These are phyloP conservation scores for Groenewaldozyma salmanticensis DNA, from an alignment of 805 yeast species.

Conservation along the genomic window DNA sequence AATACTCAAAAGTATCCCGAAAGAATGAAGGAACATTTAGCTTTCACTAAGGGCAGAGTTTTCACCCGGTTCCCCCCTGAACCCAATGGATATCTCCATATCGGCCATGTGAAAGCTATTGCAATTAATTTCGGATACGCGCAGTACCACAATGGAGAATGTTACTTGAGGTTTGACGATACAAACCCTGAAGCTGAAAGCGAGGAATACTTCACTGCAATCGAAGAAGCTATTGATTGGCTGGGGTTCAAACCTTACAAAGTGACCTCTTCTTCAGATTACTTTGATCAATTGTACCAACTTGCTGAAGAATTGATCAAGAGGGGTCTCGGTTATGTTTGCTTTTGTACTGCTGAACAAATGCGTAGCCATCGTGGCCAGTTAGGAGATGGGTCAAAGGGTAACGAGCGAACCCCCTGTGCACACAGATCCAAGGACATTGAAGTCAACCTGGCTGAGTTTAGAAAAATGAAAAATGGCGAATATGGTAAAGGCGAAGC, in stretches of 20 bases:
- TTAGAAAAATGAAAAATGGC: constrained; percentile 89
- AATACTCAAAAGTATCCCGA: constrained; percentile 88
- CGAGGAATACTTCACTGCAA: constrained; percentile 77
- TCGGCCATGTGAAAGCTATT: constrained; percentile 97
- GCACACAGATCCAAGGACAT: constrained; percentile 59
- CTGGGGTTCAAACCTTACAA: constrained; percentile 91
- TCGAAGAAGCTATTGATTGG: constrained; percentile 81
- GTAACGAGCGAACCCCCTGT: constrained; percentile 85
- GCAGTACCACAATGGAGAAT: constrained; percentile 70
- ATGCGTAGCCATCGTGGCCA: constrained; percentile 86
- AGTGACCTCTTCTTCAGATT: constrained; percentile 91
- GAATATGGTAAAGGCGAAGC: constrained; percentile 84
- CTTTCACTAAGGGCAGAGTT: constrained; percentile 70
- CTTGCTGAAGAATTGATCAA: constrained; percentile 76
- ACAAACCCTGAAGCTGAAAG: constrained; percentile 99
- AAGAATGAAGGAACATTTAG: constrained; percentile 69
- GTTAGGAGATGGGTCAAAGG: constrained; percentile 83
- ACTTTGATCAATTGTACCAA: constrained; percentile 80
- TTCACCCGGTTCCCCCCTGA: constrained; percentile 97
- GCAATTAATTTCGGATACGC: constrained; percentile 98
- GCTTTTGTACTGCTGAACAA: constrained; percentile 88
- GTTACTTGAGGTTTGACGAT: constrained; percentile 92
- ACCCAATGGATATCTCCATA: constrained; percentile 95
- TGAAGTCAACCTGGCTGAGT: constrained; percentile 69
- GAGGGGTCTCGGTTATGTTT: constrained; percentile 73